Conservation (phyloP, 169 alveolate species). For the Plasmodium gallinaceum region DNA sequence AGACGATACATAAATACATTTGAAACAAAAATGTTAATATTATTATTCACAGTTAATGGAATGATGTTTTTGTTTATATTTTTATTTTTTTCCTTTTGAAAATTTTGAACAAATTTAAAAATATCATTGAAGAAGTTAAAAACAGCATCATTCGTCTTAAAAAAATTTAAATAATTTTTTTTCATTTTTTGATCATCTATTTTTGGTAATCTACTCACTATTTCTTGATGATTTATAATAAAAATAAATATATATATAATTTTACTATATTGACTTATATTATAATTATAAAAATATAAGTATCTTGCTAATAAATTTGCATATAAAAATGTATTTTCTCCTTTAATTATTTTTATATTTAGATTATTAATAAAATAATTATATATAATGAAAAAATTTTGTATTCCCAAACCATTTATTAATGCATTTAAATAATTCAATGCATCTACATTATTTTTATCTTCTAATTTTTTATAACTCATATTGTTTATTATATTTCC, state of each 20-base stretch:
- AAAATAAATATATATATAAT: constrained; percentile 75
- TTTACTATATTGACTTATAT: constrained; percentile 77
- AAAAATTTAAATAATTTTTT: constrained; percentile 74
- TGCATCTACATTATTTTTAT: constrained; percentile 69
- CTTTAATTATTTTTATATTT: constrained; percentile 56
- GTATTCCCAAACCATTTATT: constrained; percentile 62
- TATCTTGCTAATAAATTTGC: constrained; percentile 56
- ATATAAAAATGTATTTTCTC: constrained; percentile 74
- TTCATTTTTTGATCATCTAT: constrained; percentile 76
- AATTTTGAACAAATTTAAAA: constrained; percentile 74
- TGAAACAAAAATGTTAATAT: constrained; percentile 17
- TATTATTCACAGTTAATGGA: constrained; percentile 41
- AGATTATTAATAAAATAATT: constrained; percentile 71
- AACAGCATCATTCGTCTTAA: constrained; percentile 74
- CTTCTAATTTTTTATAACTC: constrained; percentile 75
- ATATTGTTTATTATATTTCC: constrained; percentile 68
- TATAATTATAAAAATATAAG: constrained; percentile 69
- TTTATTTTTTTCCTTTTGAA: constrained; percentile 69
- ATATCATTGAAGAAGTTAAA: constrained; percentile 75
- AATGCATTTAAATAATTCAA: constrained; percentile 45
- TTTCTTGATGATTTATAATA: constrained; percentile 71
- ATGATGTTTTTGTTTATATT: constrained; percentile 44
- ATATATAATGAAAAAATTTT: constrained; percentile 69
- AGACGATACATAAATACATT: constrained; percentile 44
- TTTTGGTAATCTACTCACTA: constrained; percentile 50